Evolutionary conservation across 2,329 filamentous ascomycete species (phyloP), one percentile per base, ranked within the genome.

Genomic region (Ophiostoma sp.): DNA sequence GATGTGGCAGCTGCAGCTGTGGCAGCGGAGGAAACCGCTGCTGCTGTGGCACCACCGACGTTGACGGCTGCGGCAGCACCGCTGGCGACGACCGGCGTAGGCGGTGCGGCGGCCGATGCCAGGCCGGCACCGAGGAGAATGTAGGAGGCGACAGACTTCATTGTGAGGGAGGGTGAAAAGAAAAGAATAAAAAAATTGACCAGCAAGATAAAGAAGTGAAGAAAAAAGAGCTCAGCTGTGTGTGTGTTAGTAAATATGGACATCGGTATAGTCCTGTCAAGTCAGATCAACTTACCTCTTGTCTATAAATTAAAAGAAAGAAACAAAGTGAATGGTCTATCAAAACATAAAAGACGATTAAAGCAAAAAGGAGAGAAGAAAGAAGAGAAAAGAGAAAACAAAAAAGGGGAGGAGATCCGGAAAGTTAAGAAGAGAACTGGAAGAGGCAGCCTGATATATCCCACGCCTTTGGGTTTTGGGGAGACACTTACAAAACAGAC

Each of bases 81-180:
- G 12, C 52, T 70, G 31, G 70, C 74, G 22, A 70, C 63, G 48
- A 73, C 36, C 19, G 70, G 57, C 9, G 36, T 64, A 36, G 70
- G 64, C 17, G 72, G 64, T 4, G 69, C 72, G 36, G 59, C 74
- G 9, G 75, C 74, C 76, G 78, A 79, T 75, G 71, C 79, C 77
- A 81, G 77, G 77, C 78, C 77, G 74, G 77, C 78, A 6, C 76
- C 72, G 59, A 79, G 72, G n/a, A 79, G 71, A 28, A 79, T 33
- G 66, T 77, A 28, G 7, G 8, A 63, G 63, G 70, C 15, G 52
- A 76, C 48, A 22, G 73, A 70, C 77, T 78, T 80, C 79, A 80
- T 80, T 50, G 57, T 31, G 19, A 9, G 59, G 42, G 33, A 50
- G 19, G 52, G 36, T 61, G 55, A 64, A 66, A 5, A 71, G 75